Base-by-base conservation (phyloP, 371 early-diverging fungal genomes). In the Parasitella parasitica region DNA sequence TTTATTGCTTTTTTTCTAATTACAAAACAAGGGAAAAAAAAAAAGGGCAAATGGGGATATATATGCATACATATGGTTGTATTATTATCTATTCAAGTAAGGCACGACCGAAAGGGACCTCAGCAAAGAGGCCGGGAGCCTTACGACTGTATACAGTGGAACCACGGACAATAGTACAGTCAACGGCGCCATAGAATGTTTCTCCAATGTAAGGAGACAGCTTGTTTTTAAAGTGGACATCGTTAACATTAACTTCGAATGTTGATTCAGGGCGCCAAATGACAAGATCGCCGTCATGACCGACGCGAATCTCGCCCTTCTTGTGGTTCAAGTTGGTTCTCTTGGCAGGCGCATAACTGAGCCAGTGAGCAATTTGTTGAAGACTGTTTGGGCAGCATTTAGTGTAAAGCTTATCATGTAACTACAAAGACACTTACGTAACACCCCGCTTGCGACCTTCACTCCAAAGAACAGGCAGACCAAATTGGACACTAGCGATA, bases 401-500 rank as follows among this genome's bases (percentile, higher is more conserved):
- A 38, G 38, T 13, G n/a, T 38, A 2, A 27, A 28, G 28, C 12
- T 27, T 46, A 13, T 1, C 22, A 8, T 41, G n/a, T 6, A 8
- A 41, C 16, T 20, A 22, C 16, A 13, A 13, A 13, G 37, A 43
- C 27, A 68, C 76, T 70, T 77, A 84, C 78, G 69, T 81, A 64
- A 85, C 75, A 22, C 91, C 91, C 43, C 90, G 87, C 26, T 74
- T 73, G 57, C 78, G 81, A 43, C 89, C 90, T 69, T 89, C 91
- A n/a, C 89, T 88, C 91, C 91, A 92, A 50, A 92, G 77, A 18
- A 91, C 80, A 20, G 89, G 85, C 34, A 92, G 77, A 15, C 92
- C 92, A 69, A 91, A 88, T 70, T 91, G 91, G n/a, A 92, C 87
- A 34, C 89, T 84, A 15, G 91, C 89, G 68, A 92, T 90, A 58